Conservation (phyloP, 2,329 filamentous ascomycete species). For the Paecilomyces fulvus region DNA sequence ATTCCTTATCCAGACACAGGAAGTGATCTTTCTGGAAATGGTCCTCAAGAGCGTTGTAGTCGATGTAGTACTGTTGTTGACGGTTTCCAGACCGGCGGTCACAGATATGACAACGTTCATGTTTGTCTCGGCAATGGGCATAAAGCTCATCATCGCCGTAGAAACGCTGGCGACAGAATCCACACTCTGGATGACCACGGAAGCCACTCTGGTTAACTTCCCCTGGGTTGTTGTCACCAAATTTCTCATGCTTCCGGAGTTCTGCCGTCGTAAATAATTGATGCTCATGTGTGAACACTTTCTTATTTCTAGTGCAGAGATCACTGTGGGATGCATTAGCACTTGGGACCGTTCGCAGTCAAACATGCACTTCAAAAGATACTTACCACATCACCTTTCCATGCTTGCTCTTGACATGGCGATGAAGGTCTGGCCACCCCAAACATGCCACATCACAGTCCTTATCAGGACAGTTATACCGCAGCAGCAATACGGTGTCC, state of each 20-base stretch:
- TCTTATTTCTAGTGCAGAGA: conserved; percentile 87
- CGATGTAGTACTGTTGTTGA: conserved; percentile 79
- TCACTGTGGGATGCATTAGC: conserved; percentile 44
- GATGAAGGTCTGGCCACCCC: conserved; percentile 68
- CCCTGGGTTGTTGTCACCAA: conserved; percentile 84
- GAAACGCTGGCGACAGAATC: conserved; percentile 84
- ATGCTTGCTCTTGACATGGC: conserved; percentile 74
- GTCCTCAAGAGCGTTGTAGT: conserved; percentile 77
- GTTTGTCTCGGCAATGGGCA: conserved; percentile 83
- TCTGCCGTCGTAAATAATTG: conserved; percentile 78
- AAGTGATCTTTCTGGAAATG: conserved; percentile 88
- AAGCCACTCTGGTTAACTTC: conserved; percentile 90
- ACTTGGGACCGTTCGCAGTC: conserved; percentile 2
- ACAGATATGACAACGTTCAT: conserved; percentile 92
- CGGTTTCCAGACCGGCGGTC: conserved; percentile 57
- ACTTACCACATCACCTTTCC: conserved; percentile 72
- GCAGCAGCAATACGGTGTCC: conserved; percentile 76
- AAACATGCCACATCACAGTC: conserved; percentile 79
- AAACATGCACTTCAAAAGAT: conserved; percentile 1
- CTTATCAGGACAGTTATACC: conserved; percentile 88
- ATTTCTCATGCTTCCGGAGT: conserved; percentile 77
- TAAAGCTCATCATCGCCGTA: conserved; percentile 96
- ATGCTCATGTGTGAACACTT: conserved; percentile 97
- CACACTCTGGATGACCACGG: conserved; percentile 88
- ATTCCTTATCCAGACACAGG: conserved; percentile 75